These are phyloP conservation scores for Ceratocystis diversiconidia DNA, from an alignment of 2,329 filamentous ascomycete species.

Conservation along the genomic window DNA sequence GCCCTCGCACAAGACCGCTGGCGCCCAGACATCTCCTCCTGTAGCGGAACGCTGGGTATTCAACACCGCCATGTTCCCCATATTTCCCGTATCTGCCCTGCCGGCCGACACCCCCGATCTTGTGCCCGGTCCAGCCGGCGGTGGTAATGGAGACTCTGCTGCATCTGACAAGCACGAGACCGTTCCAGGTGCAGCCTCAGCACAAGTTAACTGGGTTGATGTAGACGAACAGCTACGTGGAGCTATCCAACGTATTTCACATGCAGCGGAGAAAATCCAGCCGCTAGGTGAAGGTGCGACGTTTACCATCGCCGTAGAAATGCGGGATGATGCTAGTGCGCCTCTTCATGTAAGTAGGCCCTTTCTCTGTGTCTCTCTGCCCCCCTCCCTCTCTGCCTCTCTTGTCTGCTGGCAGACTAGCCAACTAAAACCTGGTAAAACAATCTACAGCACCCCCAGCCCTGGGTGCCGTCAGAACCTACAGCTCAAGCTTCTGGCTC, in stretches of 20 bases:
- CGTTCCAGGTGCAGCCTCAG: slow-evolving; percentile 17
- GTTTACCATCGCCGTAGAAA: slow-evolving; percentile 62
- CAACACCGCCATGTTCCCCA: slow-evolving; percentile 12
- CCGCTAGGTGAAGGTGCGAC: slow-evolving; percentile 51
- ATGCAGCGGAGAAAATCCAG: slow-evolving; percentile 42
- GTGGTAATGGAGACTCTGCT: not conserved
- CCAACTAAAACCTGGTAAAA: not conserved
- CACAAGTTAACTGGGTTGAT: slow-evolving; percentile 38
- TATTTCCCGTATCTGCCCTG: slow-evolving; percentile 12
- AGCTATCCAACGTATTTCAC: slow-evolving; percentile 47
- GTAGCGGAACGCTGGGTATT: slow-evolving; percentile 15
- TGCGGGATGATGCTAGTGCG: slow-evolving; percentile 44
- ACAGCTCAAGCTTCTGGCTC: slow-evolving; percentile 26
- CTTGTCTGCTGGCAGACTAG: not conserved
- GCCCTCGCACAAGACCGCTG: not conserved
- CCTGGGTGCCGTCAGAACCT: slow-evolving; percentile 44
- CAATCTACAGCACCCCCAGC: slow-evolving; percentile 38
- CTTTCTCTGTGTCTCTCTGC: not conserved
- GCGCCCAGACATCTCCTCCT: not conserved
- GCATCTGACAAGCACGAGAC: slow-evolving; percentile 18
- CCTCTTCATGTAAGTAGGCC: slow-evolving; percentile 40
- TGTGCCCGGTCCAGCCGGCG: slow-evolving; percentile 17
- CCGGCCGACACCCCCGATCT: slow-evolving; percentile 24
- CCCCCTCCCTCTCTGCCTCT: not conserved
- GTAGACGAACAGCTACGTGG: slow-evolving; percentile 61